Percentiles rank a stretch among this genome's conserved stretches.
Conservation (phyloP, 2,329 filamentous ascomycete genomes). For the Chalara sp. region DNA sequence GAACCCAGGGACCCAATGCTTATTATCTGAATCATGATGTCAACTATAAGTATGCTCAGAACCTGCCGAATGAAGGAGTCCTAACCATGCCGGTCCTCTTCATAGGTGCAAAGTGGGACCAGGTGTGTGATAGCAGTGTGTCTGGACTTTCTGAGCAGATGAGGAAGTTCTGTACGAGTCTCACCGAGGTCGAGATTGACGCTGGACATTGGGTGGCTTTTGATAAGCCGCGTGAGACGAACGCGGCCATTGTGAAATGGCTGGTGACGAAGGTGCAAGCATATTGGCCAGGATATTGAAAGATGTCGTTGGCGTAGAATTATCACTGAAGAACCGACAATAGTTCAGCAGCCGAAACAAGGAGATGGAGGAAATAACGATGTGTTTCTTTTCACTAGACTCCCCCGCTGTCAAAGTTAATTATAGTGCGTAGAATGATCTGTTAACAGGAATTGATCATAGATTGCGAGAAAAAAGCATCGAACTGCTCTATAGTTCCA, state of each 20-base stretch:
- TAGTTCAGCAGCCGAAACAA: too few species aligned
- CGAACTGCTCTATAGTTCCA: too few species aligned
- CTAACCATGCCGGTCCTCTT: neutral
- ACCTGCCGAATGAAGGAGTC: neutral
- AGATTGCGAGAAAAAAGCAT: too few species aligned
- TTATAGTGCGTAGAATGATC: too few species aligned
- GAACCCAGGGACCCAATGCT: neutral
- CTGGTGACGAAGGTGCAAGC: constrained; percentile 1
- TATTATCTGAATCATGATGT: constrained; percentile 5
- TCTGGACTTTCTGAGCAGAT: neutral
- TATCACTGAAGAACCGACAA: too few species aligned
- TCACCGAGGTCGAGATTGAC: neutral
- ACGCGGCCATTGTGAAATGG: constrained; percentile 4
- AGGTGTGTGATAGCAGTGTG: neutral
- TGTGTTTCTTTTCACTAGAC: too few species aligned
- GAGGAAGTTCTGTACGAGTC: neutral
- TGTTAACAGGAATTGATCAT: too few species aligned
- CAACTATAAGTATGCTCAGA: neutral
- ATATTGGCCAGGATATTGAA: neutral
- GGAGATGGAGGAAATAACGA: too few species aligned
- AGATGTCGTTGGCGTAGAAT: neutral
- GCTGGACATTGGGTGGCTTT: neutral
- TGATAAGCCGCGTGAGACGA: neutral
- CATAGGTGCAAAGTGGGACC: neutral
- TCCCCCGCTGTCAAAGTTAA: too few species aligned